phyloP scores from a whole-genome alignment of 805 yeast genomes.

The Komagataella ulmi region DNA sequence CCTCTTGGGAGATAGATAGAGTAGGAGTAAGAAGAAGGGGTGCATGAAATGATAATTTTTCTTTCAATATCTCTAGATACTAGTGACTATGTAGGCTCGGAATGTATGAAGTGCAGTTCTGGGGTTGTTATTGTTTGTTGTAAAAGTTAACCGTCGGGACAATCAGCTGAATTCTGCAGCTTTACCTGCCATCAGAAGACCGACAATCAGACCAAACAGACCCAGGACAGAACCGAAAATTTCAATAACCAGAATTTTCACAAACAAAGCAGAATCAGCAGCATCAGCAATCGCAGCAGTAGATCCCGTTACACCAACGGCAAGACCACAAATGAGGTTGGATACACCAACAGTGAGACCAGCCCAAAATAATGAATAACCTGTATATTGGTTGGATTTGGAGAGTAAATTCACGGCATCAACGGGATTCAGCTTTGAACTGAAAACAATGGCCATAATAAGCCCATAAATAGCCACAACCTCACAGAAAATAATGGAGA shows the following conservation, averaged over 20 bases:
- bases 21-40: neutral
- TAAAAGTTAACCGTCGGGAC: neutral
- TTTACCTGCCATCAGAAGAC: conserved; percentile 92
- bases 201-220: conserved; percentile 90
- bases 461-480: conserved; percentile 98
- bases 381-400: conserved; percentile 85
- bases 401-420: conserved; percentile 52
- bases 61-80: neutral
- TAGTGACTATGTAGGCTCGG: neutral
- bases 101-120: neutral
- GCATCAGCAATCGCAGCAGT: conserved; percentile 99
- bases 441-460: conserved; percentile 94
- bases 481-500: conserved; percentile 95
- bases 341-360: conserved; percentile 91
- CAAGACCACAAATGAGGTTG: conserved; percentile 90
- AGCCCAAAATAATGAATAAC: conserved; percentile 95
- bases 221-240: conserved; percentile 96
- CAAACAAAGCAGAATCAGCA: conserved; percentile 89
- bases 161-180: conserved; percentile 70
- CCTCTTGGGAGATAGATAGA: neutral
- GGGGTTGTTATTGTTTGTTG: neutral
- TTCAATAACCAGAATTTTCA: conserved; percentile 91
- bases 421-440: conserved; percentile 70
- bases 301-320: conserved; percentile 95
- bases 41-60: neutral